These are phyloP conservation scores for Microthlaspi erraticum DNA, from an alignment of 345 rosid genomes.

Conservation along the genomic window DNA sequence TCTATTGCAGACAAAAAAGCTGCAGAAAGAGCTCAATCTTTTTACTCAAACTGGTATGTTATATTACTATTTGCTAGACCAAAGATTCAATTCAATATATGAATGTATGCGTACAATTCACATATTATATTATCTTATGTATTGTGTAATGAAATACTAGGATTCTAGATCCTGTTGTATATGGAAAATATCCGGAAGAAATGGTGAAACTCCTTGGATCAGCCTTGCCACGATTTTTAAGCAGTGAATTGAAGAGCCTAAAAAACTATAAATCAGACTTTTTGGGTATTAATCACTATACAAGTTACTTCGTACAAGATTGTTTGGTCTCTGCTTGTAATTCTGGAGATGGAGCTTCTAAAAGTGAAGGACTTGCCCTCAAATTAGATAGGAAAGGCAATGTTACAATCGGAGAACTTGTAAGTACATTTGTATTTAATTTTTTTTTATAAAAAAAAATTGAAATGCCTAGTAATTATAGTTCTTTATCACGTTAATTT, in stretches of 20 bases:
- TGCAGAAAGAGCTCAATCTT: conserved; percentile 62
- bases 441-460: too few species aligned
- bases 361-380: conserved; percentile 53
- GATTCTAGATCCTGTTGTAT: conserved; percentile 67
- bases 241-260: conserved; percentile 48
- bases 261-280: conserved; percentile 53
- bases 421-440: conserved; percentile 33
- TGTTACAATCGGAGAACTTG: conserved; percentile 57
- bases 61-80: not conserved
- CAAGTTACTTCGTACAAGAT: conserved; percentile 58
- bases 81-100: not conserved
- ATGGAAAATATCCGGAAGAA: conserved; percentile 60
- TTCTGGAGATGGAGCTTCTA: conserved; percentile 52
- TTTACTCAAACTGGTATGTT: conserved; percentile 64
- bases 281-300: conserved; percentile 69
- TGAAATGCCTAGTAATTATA: too few species aligned
- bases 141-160: conserved; percentile 41
- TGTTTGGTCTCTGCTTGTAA: conserved; percentile 57
- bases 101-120: not conserved
- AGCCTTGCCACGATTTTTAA: conserved; percentile 56
- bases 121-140: not conserved
- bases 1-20: conserved; percentile 57
- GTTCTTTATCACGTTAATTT: too few species aligned
- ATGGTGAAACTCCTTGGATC: conserved; percentile 59
- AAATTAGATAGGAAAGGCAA: conserved; percentile 52